Percentiles rank a stretch among this genome's conserved stretches.
Conservation (phyloP, 1,139 yeast species). For the Suhomyces panamericanus region DNA sequence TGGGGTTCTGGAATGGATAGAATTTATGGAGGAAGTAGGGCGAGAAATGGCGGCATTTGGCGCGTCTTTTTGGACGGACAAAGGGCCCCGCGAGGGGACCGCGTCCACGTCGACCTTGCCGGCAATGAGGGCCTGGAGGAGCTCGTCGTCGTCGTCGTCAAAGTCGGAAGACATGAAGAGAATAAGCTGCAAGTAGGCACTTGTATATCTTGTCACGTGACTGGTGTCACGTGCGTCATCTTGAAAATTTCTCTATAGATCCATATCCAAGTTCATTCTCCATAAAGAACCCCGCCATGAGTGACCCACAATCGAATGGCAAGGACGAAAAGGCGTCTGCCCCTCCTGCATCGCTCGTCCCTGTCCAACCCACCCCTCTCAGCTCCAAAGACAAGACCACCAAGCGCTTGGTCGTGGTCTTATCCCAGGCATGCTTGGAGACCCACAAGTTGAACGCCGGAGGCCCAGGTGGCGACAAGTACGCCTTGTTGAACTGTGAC, state of each 20-base stretch:
- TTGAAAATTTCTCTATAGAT: constrained; percentile 9
- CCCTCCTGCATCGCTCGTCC: constrained; percentile 73
- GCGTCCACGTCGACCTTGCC: constrained; percentile 14
- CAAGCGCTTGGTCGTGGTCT: constrained; percentile 83
- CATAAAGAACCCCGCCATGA: constrained; percentile 3
- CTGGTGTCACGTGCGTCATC: constrained; percentile 9
- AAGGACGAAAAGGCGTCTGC: constrained; percentile 33
- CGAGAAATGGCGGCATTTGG: neutral
- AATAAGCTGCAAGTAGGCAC: neutral
- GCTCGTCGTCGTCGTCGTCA: constrained; percentile 44
- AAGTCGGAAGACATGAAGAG: constrained; percentile 26
- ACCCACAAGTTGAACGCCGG: constrained; percentile 82
- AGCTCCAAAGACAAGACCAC: constrained; percentile 81
- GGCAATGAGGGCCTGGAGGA: constrained; percentile 23
- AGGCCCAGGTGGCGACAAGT: constrained; percentile 84
- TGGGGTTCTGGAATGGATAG: neutral
- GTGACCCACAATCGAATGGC: constrained; percentile 8
- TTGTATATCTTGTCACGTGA: neutral
- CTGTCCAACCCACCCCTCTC: constrained; percentile 79
- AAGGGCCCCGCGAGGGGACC: neutral
- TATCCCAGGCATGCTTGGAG: constrained; percentile 93
- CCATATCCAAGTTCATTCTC: neutral
- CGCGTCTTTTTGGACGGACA: too few relatives aligned
- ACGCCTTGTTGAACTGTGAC: constrained; percentile 91
- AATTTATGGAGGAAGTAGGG: neutral